These are phyloP conservation scores for Pholiota molesta DNA, from an alignment of 768 basidiomycete species.

Conservation along the genomic window DNA sequence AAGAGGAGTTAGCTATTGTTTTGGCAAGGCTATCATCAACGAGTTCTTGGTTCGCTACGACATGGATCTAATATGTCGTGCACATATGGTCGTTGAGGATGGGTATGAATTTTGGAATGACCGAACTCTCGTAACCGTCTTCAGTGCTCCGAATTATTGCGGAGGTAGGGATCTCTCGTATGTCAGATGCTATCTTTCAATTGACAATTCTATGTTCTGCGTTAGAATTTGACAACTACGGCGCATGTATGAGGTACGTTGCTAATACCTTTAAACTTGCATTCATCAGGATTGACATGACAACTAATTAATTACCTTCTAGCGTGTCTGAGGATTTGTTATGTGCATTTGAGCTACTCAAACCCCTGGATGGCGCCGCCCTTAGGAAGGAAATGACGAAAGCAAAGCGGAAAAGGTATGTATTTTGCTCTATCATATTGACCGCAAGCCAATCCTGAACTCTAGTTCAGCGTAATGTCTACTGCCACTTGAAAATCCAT, in stretches of 20 bases:
- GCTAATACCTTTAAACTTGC: conserved; percentile 7
- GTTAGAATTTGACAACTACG: conserved; percentile 92
- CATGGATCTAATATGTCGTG: conserved; percentile 99
- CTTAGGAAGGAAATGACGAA: conserved; percentile 98
- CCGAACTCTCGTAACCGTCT: conserved; percentile 96
- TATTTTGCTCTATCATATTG: not conserved
- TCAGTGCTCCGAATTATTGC: conserved; percentile 97
- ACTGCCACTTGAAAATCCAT: conserved; percentile 25
- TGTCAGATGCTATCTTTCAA: conserved; percentile 11
- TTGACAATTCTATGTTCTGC: conserved; percentile 12
- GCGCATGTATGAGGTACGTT: conserved; percentile 88
- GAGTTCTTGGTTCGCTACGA: conserved; percentile 94
- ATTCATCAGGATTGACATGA: conserved; percentile 13
- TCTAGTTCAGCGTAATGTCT: conserved; percentile 34
- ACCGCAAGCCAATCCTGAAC: conserved; percentile 16
- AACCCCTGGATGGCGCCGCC: conserved; percentile 92
- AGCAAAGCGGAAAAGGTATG: conserved; percentile 94
- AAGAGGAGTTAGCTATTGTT: conserved; percentile 98
- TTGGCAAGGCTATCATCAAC: conserved; percentile 96
- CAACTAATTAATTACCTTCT: conserved; percentile 6
- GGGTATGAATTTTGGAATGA: conserved; percentile 99
- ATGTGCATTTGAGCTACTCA: conserved; percentile 96
- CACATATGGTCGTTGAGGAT: conserved; percentile 99
- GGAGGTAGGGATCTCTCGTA: conserved; percentile 65
- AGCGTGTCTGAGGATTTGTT: conserved; percentile 96